Evolutionary conservation across 495 filamentous ascomycete genomes (phyloP), one percentile per base, ranked within the genome.

Genomic region (Clohesyomyces aquaticus): DNA sequence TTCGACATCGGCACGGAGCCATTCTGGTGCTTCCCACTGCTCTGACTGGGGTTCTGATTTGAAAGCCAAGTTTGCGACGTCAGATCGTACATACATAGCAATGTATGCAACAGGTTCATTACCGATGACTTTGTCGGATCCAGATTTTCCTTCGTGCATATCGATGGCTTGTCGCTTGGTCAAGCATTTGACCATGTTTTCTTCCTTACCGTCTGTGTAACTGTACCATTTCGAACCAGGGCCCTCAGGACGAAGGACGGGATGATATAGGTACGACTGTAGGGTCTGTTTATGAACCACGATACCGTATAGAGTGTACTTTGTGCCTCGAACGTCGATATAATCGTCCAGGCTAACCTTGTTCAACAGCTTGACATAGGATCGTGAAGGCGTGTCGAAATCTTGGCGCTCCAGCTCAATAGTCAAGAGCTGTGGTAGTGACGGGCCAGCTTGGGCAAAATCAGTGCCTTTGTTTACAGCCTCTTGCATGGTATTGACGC

Each of bases 281-380:
- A 87, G 83, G 26, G 80, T 81, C 28, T 83, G 85, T 54, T 78
- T 79, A 65, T 88, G 86, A 3, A 87, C 84, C 18, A 87, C 75
- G 49, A 87, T 83, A 16, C 84, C 84, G 63, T 83, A 87, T 1
- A 89, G 78, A 0, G 80, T 77, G 67, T 88, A 89, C 2, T 78
- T 23, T 6, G 45, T 61, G 71, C 55, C 79, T 14, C 73, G 66
- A 14, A 88, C 73, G 47, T 76, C 76, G 19, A 88, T 64, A 16
- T 77, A 71, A 32, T 87, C 82, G 38, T 87, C 78, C 21, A 87
- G 62, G 1, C 79, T 75, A 12, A 89, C 78, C 19, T 77, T 76
- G 63, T 87, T 80, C 47, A 81, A 79, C n/a, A 83, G 71, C 59
- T 87, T 79, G 29, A 80, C 81, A 83, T 85, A 89, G 38, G 80